Base-by-base conservation (phyloP, 2,329 filamentous ascomycete species). In the Chaetomium strumarium region DNA sequence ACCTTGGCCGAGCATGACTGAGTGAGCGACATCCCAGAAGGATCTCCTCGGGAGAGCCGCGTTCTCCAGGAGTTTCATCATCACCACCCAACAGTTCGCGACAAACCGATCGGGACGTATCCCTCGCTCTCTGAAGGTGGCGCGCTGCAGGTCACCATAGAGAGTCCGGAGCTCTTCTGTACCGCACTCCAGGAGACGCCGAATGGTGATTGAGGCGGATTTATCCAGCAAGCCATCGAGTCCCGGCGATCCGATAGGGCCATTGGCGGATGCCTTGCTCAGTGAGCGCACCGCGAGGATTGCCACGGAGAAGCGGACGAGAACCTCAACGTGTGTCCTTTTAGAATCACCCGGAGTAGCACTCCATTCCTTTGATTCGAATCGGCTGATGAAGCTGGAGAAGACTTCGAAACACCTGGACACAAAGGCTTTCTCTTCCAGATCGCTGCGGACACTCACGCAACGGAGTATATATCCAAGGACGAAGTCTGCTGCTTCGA, bases 11-110 rank as follows among this genome's bases (percentile, higher is more conserved):
- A 72, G 61, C 53, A 82, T 66, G 11, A 69, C 64, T 6, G 70
- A 60, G 53, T 79, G 76, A 1, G 74, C 62, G 31, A 84, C 58
- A 50, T 84, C 80, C 83, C 83, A 86, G 59, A 86, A 86, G 1
- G 75, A 75, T 19, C 71, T 68, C 46, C 75, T 71, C 2, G 75
- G 75, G 39, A 83, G 77, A 8, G 65, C 66, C 12, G 75, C 73
- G 33, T 71, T 67, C 29, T 77, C 74, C 5, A 85, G 63, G 0
- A 76, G 67, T 44, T 77, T 76, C 61, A 84, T 80, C 5, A 81
- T 55, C 19, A 79, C 68, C 2, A 83, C 75, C 84, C 83, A 87
- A 10, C 76, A 75, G 51, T 81, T 74, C 9, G 77, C 60, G 2
- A 64, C 57, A 13, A 68, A 64, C n/a, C 71, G 64, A 31, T 79